Evolutionary conservation across 2,329 filamentous ascomycete genomes (phyloP).

Genomic region (Ceratocystis lukuohia): DNA sequence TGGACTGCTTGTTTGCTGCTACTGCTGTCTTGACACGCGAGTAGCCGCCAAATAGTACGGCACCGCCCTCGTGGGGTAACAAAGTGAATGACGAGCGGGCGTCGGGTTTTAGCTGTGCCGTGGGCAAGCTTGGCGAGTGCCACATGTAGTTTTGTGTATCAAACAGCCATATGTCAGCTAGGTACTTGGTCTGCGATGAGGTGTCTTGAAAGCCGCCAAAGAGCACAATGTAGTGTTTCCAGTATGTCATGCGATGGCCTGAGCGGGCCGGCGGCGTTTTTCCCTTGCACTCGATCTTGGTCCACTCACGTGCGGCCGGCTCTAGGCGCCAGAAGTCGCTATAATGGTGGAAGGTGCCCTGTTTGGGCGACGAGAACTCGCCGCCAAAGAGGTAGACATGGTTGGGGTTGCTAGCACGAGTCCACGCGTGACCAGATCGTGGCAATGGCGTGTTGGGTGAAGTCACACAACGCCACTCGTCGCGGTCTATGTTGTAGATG

Average conservation of each 20-base stretch:
- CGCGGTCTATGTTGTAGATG: constrained; percentile 63
- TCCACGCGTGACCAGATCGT: constrained; percentile 88
- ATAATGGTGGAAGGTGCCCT: constrained; percentile 98
- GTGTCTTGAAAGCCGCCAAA: constrained; percentile 98
- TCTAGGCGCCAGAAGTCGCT: constrained; percentile 96
- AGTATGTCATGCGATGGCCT: constrained; percentile 92
- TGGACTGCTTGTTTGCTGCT: constrained; percentile 47
- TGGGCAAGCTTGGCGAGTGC: constrained; percentile 61
- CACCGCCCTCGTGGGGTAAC: constrained; percentile 77
- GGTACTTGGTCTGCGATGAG: constrained; percentile 83
- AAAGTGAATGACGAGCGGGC: constrained; percentile 84
- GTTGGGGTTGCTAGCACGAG: constrained; percentile 69
- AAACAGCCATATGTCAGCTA: constrained; percentile 90
- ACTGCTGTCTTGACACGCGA: constrained; percentile 70
- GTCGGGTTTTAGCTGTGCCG: constrained; percentile 76
- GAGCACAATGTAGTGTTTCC: constrained; percentile 89
- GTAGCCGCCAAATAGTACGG: constrained; percentile 86
- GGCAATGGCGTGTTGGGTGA: constrained; percentile 85
- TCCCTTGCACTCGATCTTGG: constrained; percentile 65
- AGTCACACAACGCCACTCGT: constrained; percentile 83
- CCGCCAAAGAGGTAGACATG: constrained; percentile 88
- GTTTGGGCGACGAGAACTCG: constrained; percentile 92
- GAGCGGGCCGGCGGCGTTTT: constrained; percentile 72
- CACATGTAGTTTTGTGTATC: constrained; percentile 79
- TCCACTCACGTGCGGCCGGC: constrained; percentile 76